Conservation (phyloP, 2,329 filamentous ascomycete species). For the Hirsutella rhossiliensis region DNA sequence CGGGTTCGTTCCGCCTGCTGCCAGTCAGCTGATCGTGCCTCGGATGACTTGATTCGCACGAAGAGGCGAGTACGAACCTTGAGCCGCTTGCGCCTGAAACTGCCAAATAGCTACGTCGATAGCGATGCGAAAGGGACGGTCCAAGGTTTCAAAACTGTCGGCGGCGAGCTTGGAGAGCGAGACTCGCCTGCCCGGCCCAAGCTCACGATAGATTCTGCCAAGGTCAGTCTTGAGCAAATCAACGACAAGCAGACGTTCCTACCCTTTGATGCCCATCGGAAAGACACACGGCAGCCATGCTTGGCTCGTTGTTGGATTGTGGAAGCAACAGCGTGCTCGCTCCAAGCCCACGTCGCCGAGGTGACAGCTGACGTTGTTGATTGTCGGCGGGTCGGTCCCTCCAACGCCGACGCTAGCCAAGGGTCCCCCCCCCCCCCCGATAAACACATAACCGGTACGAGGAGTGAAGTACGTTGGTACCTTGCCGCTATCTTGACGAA, state of each 20-base stretch:
- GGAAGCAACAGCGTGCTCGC: not conserved
- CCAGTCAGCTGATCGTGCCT: conserved; percentile 1
- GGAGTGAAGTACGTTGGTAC: too few relatives aligned
- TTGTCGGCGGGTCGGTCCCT: conserved; percentile 16
- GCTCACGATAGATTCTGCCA: conserved; percentile 74
- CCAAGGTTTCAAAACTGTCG: conserved; percentile 58
- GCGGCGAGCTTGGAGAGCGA: conserved; percentile 75
- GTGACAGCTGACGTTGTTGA: conserved; percentile 14
- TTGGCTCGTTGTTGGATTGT: not conserved
- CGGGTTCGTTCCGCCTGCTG: conserved; percentile 68
- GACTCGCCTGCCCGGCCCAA: conserved; percentile 68
- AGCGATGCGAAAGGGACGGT: conserved; percentile 69
- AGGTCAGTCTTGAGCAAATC: conserved; percentile 2
- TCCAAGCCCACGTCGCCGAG: conserved; percentile 15
- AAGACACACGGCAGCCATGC: conserved; percentile 3
- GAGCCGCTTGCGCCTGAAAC: conserved; percentile 79
- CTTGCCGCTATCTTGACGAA: too few relatives aligned
- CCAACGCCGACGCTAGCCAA: conserved; percentile 2
- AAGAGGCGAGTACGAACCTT: conserved; percentile 32
- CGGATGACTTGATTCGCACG: not conserved
- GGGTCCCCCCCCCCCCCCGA: not conserved
- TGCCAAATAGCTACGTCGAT: conserved; percentile 97
- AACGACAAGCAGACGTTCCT: conserved; percentile 1
- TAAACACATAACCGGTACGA: not conserved
- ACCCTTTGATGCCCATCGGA: conserved; percentile 57